Conservation (phyloP, 352 stramenopile genomes). For the Halophytophthora batemanensis region DNA sequence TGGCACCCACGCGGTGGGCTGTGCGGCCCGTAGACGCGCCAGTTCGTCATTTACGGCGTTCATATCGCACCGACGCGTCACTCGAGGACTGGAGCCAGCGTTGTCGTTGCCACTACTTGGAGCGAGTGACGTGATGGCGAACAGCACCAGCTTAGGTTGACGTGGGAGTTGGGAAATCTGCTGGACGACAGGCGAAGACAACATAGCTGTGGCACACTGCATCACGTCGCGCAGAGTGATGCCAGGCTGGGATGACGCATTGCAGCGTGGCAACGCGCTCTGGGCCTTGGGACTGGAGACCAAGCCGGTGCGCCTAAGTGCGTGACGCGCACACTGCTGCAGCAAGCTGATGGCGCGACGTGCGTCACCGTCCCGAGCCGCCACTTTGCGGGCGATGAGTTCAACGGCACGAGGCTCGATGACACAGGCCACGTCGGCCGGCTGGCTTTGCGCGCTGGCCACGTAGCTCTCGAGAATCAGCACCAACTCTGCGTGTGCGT, state of each 20-base stretch:
- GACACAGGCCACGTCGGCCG: conserved; percentile 5
- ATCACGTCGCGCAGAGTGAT: conserved; percentile 40
- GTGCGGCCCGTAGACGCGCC: conserved; percentile 26
- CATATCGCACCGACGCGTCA: conserved; percentile 29
- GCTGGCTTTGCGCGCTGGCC: conserved; percentile 3
- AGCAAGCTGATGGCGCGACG: conserved; percentile 57
- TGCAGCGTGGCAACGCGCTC: background rate
- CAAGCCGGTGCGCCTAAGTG: conserved; percentile 20
- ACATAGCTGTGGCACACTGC: conserved; percentile 30
- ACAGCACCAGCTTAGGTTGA: conserved; percentile 64
- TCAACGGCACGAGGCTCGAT: conserved; percentile 55
- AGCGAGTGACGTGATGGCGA: conserved; percentile 55
- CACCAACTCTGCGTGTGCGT: conserved; percentile 44
- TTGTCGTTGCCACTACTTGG: conserved; percentile 25
- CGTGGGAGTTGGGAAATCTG: conserved; percentile 64
- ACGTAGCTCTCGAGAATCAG: conserved; percentile 49
- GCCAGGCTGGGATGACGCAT: conserved; percentile 4
- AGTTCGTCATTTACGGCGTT: conserved; percentile 49
- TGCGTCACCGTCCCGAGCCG: conserved; percentile 61
- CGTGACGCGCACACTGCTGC: conserved; percentile 49
- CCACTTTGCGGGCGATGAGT: conserved; percentile 65
- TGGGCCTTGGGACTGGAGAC: background rate
- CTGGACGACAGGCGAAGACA: conserved; percentile 36
- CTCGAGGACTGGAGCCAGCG: background rate
- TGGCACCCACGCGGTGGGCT: conserved; percentile 54